phyloP scores from a whole-genome alignment of 306 rosid genomes.

The Argentina anserina region DNA sequence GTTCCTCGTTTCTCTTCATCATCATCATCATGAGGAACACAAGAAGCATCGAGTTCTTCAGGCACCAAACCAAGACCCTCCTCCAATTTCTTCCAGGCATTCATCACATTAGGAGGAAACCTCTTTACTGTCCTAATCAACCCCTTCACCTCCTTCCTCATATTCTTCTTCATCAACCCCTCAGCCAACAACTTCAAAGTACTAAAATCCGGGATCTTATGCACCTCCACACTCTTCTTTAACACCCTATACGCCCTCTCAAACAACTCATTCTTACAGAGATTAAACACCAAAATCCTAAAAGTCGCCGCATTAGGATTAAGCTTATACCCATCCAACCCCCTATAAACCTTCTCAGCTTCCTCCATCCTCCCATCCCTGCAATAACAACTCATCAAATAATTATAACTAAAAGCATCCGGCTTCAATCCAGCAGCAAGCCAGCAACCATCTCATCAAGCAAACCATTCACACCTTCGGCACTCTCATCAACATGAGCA shows the following conservation, averaged over 20 bases:
- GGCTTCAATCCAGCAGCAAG: constrained; percentile 54
- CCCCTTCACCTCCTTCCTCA: constrained; percentile 49
- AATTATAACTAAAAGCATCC: constrained; percentile 50
- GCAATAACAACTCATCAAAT: constrained; percentile 52
- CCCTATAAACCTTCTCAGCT: constrained; percentile 49
- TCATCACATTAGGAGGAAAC: constrained; percentile 52
- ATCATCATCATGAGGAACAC: constrained; percentile 14
- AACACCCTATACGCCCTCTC: constrained; percentile 48
- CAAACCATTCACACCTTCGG: constrained; percentile 43
- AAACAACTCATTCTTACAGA: constrained; percentile 43
- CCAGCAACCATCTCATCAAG: constrained; percentile 56
- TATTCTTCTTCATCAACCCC: constrained; percentile 50
- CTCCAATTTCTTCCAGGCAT: constrained; percentile 56
- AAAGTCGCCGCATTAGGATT: constrained; percentile 59
- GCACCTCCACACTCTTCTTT: constrained; percentile 54
- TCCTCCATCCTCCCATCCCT: constrained; percentile 51
- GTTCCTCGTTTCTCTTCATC: constrained; percentile 11
- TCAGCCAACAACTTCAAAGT: constrained; percentile 51
- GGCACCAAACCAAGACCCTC: constrained; percentile 46
- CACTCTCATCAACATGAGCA: constrained; percentile 35
- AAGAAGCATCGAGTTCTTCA: constrained; percentile 15
- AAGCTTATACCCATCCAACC: constrained; percentile 38
- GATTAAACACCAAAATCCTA: constrained; percentile 40
- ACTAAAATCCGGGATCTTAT: constrained; percentile 54
- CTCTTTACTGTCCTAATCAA: constrained; percentile 47